These are phyloP conservation scores for Polytrichum commune DNA, from an alignment of 225 moss, liverwort and hornwort genomes.

Conservation along the genomic window DNA sequence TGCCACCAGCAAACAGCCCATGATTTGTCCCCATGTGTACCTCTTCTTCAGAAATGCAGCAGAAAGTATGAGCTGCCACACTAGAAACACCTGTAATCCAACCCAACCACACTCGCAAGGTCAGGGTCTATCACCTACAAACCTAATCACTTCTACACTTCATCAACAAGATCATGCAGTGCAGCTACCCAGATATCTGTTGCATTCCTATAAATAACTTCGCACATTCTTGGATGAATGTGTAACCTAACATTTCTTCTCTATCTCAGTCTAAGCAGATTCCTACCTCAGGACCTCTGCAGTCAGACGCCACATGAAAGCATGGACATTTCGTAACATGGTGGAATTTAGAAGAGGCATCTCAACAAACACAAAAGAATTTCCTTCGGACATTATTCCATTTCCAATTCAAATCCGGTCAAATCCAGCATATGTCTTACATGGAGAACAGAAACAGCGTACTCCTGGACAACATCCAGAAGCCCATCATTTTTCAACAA, in stretches of 20 bases:
- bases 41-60: conserved; percentile 40
- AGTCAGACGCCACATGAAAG: too few relatives aligned
- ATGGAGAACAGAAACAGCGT: conserved; percentile 2
- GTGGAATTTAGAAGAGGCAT: too few relatives aligned
- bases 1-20: conserved; percentile 48
- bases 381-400: not conserved
- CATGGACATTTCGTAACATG: too few relatives aligned
- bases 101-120: not conserved
- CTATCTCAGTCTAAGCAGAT: too few relatives aligned
- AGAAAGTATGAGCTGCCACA: conserved; percentile 63
- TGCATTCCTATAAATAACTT: not conserved
- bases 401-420: not conserved
- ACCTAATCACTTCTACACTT: conserved; percentile 1
- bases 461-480: conserved; percentile 4
- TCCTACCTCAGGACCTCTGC: too few relatives aligned
- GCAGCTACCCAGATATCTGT: conserved; percentile 5
- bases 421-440: conserved; percentile 5
- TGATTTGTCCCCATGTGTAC: conserved; percentile 44
- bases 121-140: not conserved
- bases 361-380: too few relatives aligned
- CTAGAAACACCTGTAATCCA: conserved; percentile 30
- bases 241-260: too few relatives aligned
- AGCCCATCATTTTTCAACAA: not conserved
- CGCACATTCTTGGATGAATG: not conserved
- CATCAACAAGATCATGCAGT: not conserved